Base-by-base conservation (phyloP, 1,284 basidiomycete species). In the Athelia psychrophila region DNA sequence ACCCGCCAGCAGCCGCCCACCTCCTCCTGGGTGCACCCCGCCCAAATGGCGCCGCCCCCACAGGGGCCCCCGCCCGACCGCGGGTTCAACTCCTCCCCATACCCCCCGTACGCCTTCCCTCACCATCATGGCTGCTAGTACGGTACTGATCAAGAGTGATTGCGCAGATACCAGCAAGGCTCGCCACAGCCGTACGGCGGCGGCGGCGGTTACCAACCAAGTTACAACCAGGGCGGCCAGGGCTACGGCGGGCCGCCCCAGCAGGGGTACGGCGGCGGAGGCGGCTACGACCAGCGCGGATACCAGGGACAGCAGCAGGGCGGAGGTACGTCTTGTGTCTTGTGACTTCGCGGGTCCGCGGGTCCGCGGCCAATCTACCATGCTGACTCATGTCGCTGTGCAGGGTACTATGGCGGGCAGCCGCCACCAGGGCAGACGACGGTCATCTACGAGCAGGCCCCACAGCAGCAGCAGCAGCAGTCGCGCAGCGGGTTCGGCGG, bases 1-100 rank as follows among this genome's bases (percentile, higher is more conserved):
- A 86, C 81, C 0, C 62, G 63, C 30, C 76, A 77, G 45, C 68
- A 74, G 32, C 86, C 86, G 16, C 84, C 85, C 1, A 75, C 77
- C 38, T 81, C 84, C 33, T 78, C 75, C 18, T 89, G 86, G 86
- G 73, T 69, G 1, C 86, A 88, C 58, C 86, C 85, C 0, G 65
- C 77, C n/a, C 82, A 80, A 5, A 67, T 73, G 5, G 64, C 71
- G 24, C 72, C 73, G 1, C 67, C 71, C 2, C 60, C 65, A 4
- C 59, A 63, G 23, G 62, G 65, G 49, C 81, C 83, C 1, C 45
- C 67, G 1, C 48, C 25, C 1, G 66, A 52, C 53, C 61, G 62
- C 27, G 47, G 53, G 15, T 65, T 53, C 49, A 64, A 5, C 19
- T 63, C 56, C 33, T 71, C 70, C 13, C 69, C 69, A 4, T 72